These are phyloP conservation scores for Corchorus olitorius DNA, from an alignment of 345 rosid species.

Conservation along the genomic window DNA sequence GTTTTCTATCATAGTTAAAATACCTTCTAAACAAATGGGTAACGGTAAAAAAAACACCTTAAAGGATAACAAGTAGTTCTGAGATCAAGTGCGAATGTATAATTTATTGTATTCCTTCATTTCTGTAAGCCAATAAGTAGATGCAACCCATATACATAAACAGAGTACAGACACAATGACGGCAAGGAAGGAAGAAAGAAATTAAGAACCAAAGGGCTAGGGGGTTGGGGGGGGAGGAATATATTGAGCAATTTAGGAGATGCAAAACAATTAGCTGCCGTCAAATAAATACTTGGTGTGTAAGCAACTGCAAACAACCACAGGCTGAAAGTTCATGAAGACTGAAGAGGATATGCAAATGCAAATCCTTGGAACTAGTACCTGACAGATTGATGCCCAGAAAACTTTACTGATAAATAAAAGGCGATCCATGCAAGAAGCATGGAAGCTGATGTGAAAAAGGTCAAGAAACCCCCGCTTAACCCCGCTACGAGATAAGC, in stretches of 20 bases:
- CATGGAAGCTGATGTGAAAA: constrained; percentile 62
- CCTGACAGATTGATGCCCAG: constrained; percentile 59
- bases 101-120: not conserved
- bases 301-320: not conserved
- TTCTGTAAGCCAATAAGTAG: not conserved
- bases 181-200: not conserved
- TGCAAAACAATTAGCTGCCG: not conserved
- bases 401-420: constrained; percentile 47
- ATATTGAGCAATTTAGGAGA: not conserved
- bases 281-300: not conserved
- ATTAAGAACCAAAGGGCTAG: too few species aligned
- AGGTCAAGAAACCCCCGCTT: constrained; percentile 87
- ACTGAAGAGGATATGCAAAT: not conserved
- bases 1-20: not conserved
- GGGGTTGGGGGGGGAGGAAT: not conserved
- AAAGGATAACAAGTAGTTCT: not conserved
- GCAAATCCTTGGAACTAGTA: constrained; percentile 29
- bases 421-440: constrained; percentile 77
- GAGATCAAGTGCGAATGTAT: not conserved
- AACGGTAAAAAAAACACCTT: not conserved
- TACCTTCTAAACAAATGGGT: not conserved
- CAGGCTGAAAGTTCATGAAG: not conserved
- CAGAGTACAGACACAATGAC: not conserved
- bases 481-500: constrained; percentile 78
- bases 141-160: not conserved